These are phyloP conservation scores for Graphiopsis chlorocephala DNA, from an alignment of 2,329 filamentous ascomycete species.

Conservation along the genomic window DNA sequence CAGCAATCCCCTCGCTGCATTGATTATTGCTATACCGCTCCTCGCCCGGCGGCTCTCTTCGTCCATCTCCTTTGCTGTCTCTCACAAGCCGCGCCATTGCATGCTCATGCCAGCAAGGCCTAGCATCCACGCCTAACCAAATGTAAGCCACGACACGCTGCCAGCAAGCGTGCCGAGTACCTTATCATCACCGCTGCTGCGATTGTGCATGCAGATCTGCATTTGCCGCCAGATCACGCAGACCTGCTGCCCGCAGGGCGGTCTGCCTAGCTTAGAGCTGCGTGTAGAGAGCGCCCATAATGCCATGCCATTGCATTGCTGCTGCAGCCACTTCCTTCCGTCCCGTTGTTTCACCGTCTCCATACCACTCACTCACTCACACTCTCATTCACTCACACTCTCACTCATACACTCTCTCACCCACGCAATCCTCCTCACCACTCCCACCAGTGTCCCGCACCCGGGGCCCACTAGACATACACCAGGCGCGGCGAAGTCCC, in stretches of 20 bases:
- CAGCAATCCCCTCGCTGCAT: not conserved
- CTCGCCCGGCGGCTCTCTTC: not conserved
- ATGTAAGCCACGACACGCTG: constrained; percentile 13
- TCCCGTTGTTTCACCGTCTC: constrained; percentile 9
- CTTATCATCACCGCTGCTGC: not conserved
- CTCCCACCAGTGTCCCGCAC: not conserved
- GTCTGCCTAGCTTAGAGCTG: constrained; percentile 29
- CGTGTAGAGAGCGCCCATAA: constrained; percentile 65
- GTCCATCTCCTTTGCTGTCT: not conserved
- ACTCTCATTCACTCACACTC: not conserved
- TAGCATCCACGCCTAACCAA: not conserved
- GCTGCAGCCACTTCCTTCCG: not conserved
- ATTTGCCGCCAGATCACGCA: not conserved
- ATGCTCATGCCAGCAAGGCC: not conserved
- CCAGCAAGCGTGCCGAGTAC: constrained; percentile 3
- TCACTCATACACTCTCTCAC: not conserved
- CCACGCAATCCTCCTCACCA: not conserved
- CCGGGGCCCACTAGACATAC: not conserved
- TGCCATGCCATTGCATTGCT: constrained; percentile 12
- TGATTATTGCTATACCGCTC: not conserved
- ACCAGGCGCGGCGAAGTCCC: not conserved
- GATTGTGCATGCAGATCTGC: not conserved
- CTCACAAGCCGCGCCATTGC: not conserved
- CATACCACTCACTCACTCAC: not conserved
- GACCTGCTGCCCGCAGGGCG: not conserved